A percentile compares a stretch with the other conserved stretches of the same genome.
phyloP scores from a whole-genome alignment of 345 rosid genomes.

The Gossypium raimondii region DNA sequence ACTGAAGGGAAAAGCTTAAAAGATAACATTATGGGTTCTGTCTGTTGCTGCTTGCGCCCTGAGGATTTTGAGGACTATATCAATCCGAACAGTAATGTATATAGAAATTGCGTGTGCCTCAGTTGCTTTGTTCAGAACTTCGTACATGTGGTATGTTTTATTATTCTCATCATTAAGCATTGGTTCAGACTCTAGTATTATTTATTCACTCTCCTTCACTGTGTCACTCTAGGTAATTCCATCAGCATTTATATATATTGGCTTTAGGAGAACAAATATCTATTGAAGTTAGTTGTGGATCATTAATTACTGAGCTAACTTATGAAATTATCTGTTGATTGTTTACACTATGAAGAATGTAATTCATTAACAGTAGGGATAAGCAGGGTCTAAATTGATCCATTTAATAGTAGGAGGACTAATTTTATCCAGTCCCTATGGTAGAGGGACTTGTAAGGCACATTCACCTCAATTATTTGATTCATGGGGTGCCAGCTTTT shows the following conservation, averaged over 20 bases:
- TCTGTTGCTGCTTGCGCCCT: slow-evolving; percentile 72
- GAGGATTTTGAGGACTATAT: slow-evolving; percentile 74
- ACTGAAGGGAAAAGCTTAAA: slow-evolving; percentile 24
- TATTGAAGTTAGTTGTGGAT: neutral
- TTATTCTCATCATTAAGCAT: slow-evolving; percentile 6
- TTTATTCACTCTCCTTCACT: neutral
- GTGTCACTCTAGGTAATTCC: neutral
- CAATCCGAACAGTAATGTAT: slow-evolving; percentile 64
- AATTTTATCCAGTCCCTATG: no score
- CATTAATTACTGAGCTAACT: neutral
- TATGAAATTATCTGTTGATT: neutral
- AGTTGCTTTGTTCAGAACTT: slow-evolving; percentile 74
- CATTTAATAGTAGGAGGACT: no score
- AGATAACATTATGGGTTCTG: slow-evolving; percentile 70
- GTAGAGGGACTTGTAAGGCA: no score
- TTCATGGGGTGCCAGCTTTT: slow-evolving; percentile 15
- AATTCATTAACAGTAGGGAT: neutral
- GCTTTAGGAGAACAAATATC: neutral
- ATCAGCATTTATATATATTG: neutral
- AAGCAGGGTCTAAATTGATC: neutral
- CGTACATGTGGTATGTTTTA: slow-evolving; percentile 54
- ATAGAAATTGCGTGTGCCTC: slow-evolving; percentile 83
- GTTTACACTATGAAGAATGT: neutral
- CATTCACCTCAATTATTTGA: neutral
- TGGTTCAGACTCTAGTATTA: neutral